Conservation (phyloP, 2,329 filamentous ascomycete species). For the Cytospora chrysosperma region DNA sequence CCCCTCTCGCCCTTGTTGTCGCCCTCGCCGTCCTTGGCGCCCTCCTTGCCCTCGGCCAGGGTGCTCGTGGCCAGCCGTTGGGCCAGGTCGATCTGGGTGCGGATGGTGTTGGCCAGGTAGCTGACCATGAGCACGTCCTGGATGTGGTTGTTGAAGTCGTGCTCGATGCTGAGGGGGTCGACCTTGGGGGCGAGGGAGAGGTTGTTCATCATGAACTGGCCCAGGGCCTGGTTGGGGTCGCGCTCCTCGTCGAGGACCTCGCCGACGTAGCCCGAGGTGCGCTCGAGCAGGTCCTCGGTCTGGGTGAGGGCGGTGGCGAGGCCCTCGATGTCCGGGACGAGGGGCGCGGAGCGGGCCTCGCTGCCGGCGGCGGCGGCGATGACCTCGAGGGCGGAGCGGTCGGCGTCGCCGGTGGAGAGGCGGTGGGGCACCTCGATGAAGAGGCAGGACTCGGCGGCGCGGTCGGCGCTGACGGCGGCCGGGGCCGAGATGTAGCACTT, state of each 20-base stretch:
- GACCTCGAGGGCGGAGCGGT: conserved; percentile 69
- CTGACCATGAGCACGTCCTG: conserved; percentile 98
- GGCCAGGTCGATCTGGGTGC: conserved; percentile 96
- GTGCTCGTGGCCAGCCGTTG: conserved; percentile 86
- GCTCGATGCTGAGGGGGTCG: conserved; percentile 83
- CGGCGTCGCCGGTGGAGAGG: conserved; percentile 73
- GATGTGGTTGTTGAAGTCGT: conserved; percentile 99
- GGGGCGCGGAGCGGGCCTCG: conserved; percentile 69
- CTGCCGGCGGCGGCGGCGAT: conserved; percentile 78
- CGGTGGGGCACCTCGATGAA: conserved; percentile 98
- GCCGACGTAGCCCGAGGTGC: conserved; percentile 88
- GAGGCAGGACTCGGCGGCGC: conserved; percentile 91
- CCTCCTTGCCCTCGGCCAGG: conserved; percentile 53
- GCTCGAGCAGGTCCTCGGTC: conserved; percentile 84
- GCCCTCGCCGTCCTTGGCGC: conserved; percentile 35
- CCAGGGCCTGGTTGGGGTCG: conserved; percentile 84
- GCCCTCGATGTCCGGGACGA: conserved; percentile 86
- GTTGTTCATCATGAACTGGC: conserved; percentile 93
- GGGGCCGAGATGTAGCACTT: conserved; percentile 94
- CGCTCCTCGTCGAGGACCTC: conserved; percentile 92
- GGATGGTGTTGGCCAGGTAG: conserved; percentile 97
- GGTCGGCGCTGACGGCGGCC: conserved; percentile 91
- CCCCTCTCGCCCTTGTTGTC: conserved; percentile 47
- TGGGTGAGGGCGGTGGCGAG: conserved; percentile 84
- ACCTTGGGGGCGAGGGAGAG: conserved; percentile 94